These are phyloP conservation scores for Solanum hybrid DNA, from an alignment of 305 asterid genomes.

Conservation along the genomic window DNA sequence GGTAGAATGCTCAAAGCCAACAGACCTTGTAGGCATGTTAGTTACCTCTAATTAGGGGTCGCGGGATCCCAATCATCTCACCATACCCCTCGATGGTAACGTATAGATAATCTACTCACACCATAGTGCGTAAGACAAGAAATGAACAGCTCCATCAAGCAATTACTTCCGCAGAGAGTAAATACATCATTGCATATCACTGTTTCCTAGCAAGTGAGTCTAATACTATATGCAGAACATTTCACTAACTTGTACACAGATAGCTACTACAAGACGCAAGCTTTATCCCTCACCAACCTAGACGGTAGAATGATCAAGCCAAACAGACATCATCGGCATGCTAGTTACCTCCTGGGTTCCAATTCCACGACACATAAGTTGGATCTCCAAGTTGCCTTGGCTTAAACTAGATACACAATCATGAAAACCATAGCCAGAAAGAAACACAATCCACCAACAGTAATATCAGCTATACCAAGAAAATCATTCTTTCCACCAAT, in stretches of 20 bases:
- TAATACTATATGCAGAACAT: not conserved
- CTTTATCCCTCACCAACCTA: not conserved
- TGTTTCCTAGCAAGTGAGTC: not conserved
- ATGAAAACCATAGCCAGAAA: not conserved
- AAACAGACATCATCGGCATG: not conserved
- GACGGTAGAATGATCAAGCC: not conserved
- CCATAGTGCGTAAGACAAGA: not conserved
- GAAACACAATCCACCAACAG: not conserved
- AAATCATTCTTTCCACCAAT: not conserved
- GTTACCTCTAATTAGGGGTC: not conserved
- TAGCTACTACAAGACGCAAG: not conserved
- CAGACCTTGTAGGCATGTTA: not conserved
- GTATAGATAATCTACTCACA: not conserved
- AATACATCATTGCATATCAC: not conserved
- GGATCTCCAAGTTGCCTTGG: not conserved
- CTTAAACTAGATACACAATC: not conserved
- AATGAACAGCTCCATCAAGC: not conserved
- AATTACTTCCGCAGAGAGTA: not conserved
- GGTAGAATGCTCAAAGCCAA: not conserved
- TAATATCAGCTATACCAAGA: not conserved
- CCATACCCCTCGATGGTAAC: not conserved
- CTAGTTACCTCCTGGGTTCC: not conserved
- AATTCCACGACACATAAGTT: not conserved
- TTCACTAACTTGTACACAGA: not conserved
- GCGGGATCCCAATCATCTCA: not conserved